Evolutionary conservation across 148 eudicot species (phyloP).

Genomic region (Camellia japonica): DNA sequence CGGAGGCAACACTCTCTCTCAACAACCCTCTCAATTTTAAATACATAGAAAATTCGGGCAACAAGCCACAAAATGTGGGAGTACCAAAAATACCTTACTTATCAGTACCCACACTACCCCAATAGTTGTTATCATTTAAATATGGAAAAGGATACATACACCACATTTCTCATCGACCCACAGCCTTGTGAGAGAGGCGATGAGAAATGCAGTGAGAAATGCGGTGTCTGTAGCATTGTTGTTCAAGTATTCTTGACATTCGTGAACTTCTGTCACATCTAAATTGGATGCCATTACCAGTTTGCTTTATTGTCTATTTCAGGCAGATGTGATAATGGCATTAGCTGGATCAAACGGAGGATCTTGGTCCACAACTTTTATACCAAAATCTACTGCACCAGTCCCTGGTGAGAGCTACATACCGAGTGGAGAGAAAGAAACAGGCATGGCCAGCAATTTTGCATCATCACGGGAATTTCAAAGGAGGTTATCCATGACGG

Average conservation of each 20-base stretch:
- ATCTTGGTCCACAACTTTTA: conserved; percentile 66
- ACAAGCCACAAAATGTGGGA: too few species aligned
- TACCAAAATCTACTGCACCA: conserved; percentile 36
- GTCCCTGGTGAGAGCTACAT: conserved; percentile 25
- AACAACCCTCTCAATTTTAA: too few species aligned
- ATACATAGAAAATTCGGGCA: too few species aligned
- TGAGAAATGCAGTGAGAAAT: too few species aligned
- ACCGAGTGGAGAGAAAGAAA: conserved; percentile 34
- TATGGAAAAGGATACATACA: too few species aligned
- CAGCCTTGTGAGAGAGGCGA: too few species aligned
- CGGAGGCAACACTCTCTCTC: too few species aligned
- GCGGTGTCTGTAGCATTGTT: neutral
- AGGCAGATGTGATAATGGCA: conserved; percentile 80
- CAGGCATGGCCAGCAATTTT: conserved; percentile 20
- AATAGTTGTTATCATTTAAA: too few species aligned
- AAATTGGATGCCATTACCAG: neutral
- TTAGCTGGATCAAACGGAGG: conserved; percentile 86
- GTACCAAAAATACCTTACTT: too few species aligned
- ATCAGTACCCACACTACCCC: too few species aligned
- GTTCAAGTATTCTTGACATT: neutral
- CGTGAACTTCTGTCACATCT: neutral
- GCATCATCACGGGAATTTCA: conserved; percentile 28
- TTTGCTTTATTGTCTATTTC: conserved; percentile 20
- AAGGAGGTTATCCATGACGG: conserved; percentile 30
- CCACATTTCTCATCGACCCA: too few species aligned